phyloP scores from a whole-genome alignment of 169 alveolate species.

The Eimeria sp. region DNA sequence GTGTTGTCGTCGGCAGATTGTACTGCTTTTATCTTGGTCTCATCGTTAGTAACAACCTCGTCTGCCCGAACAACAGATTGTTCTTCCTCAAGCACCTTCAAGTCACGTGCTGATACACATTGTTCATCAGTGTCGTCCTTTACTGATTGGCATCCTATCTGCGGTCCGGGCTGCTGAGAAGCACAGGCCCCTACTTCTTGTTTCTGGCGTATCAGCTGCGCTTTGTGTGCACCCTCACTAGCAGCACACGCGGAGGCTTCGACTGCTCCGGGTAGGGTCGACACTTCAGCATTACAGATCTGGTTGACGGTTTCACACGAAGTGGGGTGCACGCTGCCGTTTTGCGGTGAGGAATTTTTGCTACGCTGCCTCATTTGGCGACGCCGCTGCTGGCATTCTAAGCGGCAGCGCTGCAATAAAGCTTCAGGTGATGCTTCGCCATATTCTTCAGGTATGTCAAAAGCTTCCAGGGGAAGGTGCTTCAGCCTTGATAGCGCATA shows the following conservation, averaged over 20 bases:
- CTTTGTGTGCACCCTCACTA: neutral
- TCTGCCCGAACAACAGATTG: neutral
- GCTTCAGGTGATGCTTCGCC: constrained; percentile 63
- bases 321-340: neutral
- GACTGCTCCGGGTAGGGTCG: neutral
- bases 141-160: neutral
- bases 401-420: constrained; percentile 52
- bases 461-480: constrained; percentile 56
- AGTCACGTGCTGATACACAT: neutral
- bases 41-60: neutral
- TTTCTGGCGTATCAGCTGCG: neutral
- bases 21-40: neutral
- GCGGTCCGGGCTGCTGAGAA: neutral
- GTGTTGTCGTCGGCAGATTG: neutral
- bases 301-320: neutral
- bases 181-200: neutral
- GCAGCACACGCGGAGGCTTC: neutral
- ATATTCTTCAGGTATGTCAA: constrained; percentile 68
- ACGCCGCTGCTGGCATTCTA: constrained; percentile 47
- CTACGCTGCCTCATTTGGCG: neutral
- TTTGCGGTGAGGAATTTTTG: no score
- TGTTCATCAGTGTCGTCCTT: neutral
- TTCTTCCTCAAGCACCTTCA: neutral
- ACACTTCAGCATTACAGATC: neutral
- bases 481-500: constrained; percentile 1